Evolutionary conservation across 306 rosid species (phyloP).

Genomic region (Lotus japonicus): DNA sequence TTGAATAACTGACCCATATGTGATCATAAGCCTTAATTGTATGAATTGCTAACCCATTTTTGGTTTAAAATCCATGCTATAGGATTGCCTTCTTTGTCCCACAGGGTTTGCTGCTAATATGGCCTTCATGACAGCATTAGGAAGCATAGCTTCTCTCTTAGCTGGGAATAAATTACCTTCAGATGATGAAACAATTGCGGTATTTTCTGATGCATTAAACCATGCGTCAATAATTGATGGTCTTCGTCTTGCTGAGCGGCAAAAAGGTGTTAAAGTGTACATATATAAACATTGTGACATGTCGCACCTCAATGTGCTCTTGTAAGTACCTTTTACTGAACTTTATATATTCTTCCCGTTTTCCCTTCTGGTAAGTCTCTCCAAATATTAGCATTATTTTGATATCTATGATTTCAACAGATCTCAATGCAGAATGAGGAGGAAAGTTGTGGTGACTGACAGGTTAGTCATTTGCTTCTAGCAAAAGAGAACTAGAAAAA

Average conservation of each 20-base stretch:
- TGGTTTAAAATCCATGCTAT: slow-evolving; percentile 48
- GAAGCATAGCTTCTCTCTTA: slow-evolving; percentile 71
- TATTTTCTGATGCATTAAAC: slow-evolving; percentile 83
- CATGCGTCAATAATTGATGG: slow-evolving; percentile 97
- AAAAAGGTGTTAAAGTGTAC: slow-evolving; percentile 56
- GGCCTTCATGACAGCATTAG: slow-evolving; percentile 88
- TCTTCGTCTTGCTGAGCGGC: slow-evolving; percentile 80
- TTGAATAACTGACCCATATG: slow-evolving; percentile 13
- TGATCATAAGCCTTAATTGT: slow-evolving; percentile 11
- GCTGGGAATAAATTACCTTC: slow-evolving; percentile 44
- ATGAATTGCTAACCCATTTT: slow-evolving; percentile 38
- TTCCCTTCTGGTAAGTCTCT: slow-evolving; percentile 8
- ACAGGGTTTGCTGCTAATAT: slow-evolving; percentile 98
- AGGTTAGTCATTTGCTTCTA: slow-evolving; percentile 43
- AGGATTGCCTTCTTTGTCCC: slow-evolving; percentile 99
- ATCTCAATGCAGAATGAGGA: slow-evolving; percentile 58
- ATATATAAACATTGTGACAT: slow-evolving; percentile 88
- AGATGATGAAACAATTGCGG: slow-evolving; percentile 62
- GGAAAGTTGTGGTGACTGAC: slow-evolving; percentile 90
- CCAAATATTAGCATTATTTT: not conserved
- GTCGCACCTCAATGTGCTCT: slow-evolving; percentile 66
- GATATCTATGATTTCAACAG: slow-evolving; percentile 41
- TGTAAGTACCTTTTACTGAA: slow-evolving; percentile 58
- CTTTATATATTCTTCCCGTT: not conserved
- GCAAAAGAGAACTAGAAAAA: not conserved